Evolutionary conservation across 2,329 filamentous ascomycete species (phyloP).

Genomic region (Colletotrichum cereale): DNA sequence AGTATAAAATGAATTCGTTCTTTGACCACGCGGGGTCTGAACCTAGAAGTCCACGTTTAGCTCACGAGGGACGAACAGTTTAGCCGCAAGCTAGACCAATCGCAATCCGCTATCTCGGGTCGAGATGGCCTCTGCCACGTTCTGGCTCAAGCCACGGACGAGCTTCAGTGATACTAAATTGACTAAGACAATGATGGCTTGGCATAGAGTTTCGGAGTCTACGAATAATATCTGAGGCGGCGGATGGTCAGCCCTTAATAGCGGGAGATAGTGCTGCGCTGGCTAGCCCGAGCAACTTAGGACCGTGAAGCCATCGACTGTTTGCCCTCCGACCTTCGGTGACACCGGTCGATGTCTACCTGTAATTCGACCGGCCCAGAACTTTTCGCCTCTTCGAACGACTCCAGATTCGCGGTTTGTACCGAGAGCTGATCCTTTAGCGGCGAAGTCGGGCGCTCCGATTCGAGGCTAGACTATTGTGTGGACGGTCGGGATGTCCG

Average conservation of each 20-base stretch:
- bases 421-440: background rate
- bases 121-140: background rate
- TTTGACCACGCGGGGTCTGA: background rate
- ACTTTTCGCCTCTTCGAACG: background rate
- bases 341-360: background rate
- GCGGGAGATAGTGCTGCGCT: background rate
- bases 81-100: background rate
- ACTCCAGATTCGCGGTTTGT: background rate
- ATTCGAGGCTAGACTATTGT: background rate
- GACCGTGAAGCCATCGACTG: background rate
- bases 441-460: background rate
- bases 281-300: background rate
- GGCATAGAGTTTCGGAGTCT: background rate
- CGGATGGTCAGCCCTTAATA: background rate
- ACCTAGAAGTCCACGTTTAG: background rate
- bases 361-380: background rate
- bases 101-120: background rate
- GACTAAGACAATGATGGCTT: background rate
- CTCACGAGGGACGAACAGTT: background rate
- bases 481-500: background rate
- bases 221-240: background rate
- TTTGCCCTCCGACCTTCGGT: background rate
- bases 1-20: background rate
- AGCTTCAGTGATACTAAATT: background rate
- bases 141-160: background rate